Evolutionary conservation across 2,329 filamentous ascomycete genomes (phyloP).

Genomic region (Fusarium ramigenum): DNA sequence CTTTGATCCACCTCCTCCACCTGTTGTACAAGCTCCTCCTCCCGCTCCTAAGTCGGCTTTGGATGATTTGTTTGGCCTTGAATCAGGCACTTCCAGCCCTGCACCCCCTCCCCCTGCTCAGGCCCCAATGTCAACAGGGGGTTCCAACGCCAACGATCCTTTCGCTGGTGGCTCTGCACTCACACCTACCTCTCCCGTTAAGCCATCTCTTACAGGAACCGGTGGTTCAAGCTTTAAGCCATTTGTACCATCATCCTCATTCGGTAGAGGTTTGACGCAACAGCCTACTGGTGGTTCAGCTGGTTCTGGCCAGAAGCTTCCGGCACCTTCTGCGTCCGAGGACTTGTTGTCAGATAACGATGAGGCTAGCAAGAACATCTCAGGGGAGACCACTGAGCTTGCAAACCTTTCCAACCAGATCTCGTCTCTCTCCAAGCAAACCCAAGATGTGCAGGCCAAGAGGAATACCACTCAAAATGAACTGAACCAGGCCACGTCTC

Average conservation of each 20-base stretch:
- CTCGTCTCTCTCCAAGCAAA: conserved; percentile 87
- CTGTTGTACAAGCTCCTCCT: conserved; percentile 49
- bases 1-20: conserved; percentile 58
- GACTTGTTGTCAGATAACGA: conserved; percentile 93
- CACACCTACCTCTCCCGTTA: conserved; percentile 63
- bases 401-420: conserved; percentile 98
- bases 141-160: conserved; percentile 72
- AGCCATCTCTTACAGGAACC: conserved; percentile 57
- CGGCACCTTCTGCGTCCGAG: conserved; percentile 67
- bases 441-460: conserved; percentile 90
- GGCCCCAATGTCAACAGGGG: conserved; percentile 75
- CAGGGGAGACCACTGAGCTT: conserved; percentile 88
- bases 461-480: conserved; percentile 82
- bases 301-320: conserved; percentile 43
- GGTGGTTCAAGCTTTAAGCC: conserved; percentile 75
- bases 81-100: conserved; percentile 66
- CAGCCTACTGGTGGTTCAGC: conserved; percentile 76
- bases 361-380: conserved; percentile 87
- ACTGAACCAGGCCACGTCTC: conserved; percentile 79
- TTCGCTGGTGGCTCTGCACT: conserved; percentile 63
- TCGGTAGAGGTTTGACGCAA: conserved; percentile 82
- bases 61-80: conserved; percentile 93
- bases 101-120: conserved; percentile 67
- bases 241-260: conserved; percentile 91
- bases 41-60: conserved; percentile 79